phyloP scores from a whole-genome alignment of 1,284 basidiomycete species.

The Moesziomyces parantarcticus region DNA sequence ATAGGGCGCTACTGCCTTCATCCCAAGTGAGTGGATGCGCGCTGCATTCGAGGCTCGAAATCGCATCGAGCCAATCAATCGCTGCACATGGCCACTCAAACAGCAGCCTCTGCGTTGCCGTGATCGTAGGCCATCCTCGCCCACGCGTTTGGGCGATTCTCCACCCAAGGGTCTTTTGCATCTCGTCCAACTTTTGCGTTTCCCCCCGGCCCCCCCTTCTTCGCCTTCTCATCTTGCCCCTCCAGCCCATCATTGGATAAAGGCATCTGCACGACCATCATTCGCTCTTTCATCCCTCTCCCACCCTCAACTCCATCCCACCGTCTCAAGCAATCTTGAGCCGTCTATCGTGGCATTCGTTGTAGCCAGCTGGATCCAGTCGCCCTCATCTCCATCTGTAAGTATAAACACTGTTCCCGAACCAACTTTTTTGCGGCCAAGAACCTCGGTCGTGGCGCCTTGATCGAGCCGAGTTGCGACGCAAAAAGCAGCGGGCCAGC shows the following conservation, averaged over 20 bases:
- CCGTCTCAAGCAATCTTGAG: neutral
- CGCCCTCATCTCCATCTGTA: neutral
- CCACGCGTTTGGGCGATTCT: neutral
- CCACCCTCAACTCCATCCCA: conserved; percentile 1
- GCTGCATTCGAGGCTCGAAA: neutral
- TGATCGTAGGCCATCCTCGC: neutral
- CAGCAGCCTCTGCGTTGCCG: neutral
- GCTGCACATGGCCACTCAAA: neutral
- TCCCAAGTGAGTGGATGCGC: neutral
- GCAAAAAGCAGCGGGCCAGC: neutral
- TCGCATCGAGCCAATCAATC: neutral
- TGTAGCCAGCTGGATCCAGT: neutral
- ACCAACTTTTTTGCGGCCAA: neutral
- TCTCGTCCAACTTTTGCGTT: too few relatives aligned
- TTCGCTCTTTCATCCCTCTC: neutral
- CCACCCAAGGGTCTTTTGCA: neutral
- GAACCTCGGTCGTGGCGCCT: neutral
- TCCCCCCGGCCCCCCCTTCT: too few relatives aligned
- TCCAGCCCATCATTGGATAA: neutral
- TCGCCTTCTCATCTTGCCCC: neutral
- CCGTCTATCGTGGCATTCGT: neutral
- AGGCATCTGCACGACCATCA: neutral
- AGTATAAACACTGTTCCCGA: neutral
- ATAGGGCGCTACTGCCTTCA: conserved; percentile 40
- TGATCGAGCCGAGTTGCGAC: neutral